Evolutionary conservation across 805 yeast species (phyloP).

Genomic region (Wickerhamiella brachini): DNA sequence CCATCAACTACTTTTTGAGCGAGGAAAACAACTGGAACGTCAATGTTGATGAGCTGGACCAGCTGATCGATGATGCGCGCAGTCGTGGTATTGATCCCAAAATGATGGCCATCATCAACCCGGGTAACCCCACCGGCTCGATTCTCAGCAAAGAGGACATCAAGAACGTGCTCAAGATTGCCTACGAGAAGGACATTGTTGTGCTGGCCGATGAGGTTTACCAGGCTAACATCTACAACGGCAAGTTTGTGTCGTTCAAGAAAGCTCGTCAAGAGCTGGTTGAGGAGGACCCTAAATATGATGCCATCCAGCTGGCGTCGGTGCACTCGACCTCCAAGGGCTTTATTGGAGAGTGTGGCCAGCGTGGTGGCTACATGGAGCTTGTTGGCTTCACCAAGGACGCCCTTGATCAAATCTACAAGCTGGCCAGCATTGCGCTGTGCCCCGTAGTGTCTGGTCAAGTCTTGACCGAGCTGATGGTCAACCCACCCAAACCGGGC

Average conservation of each 20-base stretch:
- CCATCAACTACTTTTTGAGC: constrained; percentile 75
- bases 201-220: constrained; percentile 96
- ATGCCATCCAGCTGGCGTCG: constrained; percentile 76
- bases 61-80: constrained; percentile 35
- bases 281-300: constrained; percentile 36
- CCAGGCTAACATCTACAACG: constrained; percentile 79
- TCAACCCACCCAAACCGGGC: constrained; percentile 74
- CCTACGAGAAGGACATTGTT: constrained; percentile 73
- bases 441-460: constrained; percentile 96
- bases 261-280: constrained; percentile 59
- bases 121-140: constrained; percentile 97
- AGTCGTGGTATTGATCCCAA: constrained; percentile 48
- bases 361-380: constrained; percentile 98
- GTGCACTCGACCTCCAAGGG: constrained; percentile 97
- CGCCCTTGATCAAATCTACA: constrained; percentile 56
- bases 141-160: constrained; percentile 54
- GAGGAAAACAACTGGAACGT: constrained; percentile 80
- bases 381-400: constrained; percentile 64
- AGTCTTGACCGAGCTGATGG: constrained; percentile 83
- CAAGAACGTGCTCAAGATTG: constrained; percentile 56
- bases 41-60: constrained; percentile 48
- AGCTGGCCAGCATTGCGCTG: constrained; percentile 78
- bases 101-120: constrained; percentile 85
- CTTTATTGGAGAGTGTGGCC: constrained; percentile 97
- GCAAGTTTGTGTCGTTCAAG: constrained; percentile 74